Evolutionary conservation across 768 basidiomycete species (phyloP), one percentile per base, ranked within the genome.

Genomic region (Mycena vitilis): DNA sequence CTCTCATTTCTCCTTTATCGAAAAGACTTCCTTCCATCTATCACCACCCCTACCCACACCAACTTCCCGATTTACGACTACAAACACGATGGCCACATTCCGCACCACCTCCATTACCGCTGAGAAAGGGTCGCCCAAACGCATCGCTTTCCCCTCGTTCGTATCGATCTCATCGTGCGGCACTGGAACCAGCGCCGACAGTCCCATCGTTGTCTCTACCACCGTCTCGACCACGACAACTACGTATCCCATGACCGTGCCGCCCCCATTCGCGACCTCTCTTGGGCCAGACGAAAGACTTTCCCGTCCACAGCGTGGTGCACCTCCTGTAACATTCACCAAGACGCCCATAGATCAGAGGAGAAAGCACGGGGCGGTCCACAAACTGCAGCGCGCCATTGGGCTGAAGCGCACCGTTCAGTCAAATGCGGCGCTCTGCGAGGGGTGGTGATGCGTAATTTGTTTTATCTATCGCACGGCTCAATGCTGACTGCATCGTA

Each of bases 261-360:
- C 59, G 20, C 65, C 59, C 22, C 65, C 65, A 5, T 66, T 66
- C 45, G 44, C 65, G 7, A 22, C 65, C 10, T 60, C 65, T 11
- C 59, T 54, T 16, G 65, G 65, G 16, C 60, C 65, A 2, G 65
- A 66, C 51, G 65, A 66, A 8, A 2, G 23, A 18, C 65, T 66
- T 9, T 58, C 65, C n/a, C 57, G 49, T 5, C 52, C 65, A 0
- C 48, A 40, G 30, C 65, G 59, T 20, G 65, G 65, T 2, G 65
- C 65, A 12, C 65, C 65, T 5, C 49, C 38, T 37, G 59, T 60
- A n/a, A 13, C 36, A 47, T 38, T 25, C 1, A 20, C 45, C 0
- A 15, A 25, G 44, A 47, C 18, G 15, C 5, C 44, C 5, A 44
- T 25, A 2, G 57, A 58, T 23, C 36, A 36, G 36, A 4, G 8